A percentile compares a stretch with the other conserved stretches of the same genome.
Conservation (phyloP, 2,329 filamentous ascomycete genomes). For the Microsporum audouinii region DNA sequence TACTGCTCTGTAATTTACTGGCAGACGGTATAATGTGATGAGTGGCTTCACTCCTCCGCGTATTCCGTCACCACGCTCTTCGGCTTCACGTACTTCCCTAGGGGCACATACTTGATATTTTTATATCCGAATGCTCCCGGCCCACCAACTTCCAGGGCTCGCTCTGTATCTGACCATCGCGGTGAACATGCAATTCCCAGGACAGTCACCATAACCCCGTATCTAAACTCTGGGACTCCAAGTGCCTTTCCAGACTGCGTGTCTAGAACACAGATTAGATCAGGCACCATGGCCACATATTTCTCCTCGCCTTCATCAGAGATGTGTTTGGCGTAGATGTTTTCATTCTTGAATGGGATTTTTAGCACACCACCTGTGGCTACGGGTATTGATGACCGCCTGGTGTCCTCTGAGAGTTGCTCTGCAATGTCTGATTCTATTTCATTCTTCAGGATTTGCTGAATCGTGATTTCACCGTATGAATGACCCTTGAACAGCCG, state of each 20-base stretch:
- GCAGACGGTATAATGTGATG: background rate
- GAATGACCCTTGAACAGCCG: slow-evolving; percentile 45
- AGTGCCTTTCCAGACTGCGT: slow-evolving; percentile 47
- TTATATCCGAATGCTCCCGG: slow-evolving; percentile 41
- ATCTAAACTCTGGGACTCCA: slow-evolving; percentile 45
- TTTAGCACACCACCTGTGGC: slow-evolving; percentile 13
- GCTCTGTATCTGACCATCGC: slow-evolving; percentile 41
- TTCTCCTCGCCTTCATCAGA: slow-evolving; percentile 22
- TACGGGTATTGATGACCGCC: slow-evolving; percentile 14
- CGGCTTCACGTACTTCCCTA: slow-evolving; percentile 44
- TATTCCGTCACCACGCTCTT: slow-evolving; percentile 43
- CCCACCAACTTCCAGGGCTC: slow-evolving; percentile 41
- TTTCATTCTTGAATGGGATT: slow-evolving; percentile 65
- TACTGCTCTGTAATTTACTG: background rate
- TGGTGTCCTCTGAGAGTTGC: slow-evolving; percentile 5
- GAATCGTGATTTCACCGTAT: slow-evolving; percentile 49
- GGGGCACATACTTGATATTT: slow-evolving; percentile 39
- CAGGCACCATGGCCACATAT: slow-evolving; percentile 42
- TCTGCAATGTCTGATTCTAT: slow-evolving; percentile 19
- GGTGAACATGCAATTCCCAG: slow-evolving; percentile 45
- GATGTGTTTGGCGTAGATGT: slow-evolving; percentile 47
- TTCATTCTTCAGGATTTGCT: slow-evolving; percentile 34
- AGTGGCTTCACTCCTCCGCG: background rate
- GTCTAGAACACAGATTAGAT: slow-evolving; percentile 46
- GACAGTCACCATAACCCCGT: slow-evolving; percentile 42